Base-by-base conservation (phyloP, 1,284 basidiomycete genomes). In the Fomitopsis pinicola region DNA sequence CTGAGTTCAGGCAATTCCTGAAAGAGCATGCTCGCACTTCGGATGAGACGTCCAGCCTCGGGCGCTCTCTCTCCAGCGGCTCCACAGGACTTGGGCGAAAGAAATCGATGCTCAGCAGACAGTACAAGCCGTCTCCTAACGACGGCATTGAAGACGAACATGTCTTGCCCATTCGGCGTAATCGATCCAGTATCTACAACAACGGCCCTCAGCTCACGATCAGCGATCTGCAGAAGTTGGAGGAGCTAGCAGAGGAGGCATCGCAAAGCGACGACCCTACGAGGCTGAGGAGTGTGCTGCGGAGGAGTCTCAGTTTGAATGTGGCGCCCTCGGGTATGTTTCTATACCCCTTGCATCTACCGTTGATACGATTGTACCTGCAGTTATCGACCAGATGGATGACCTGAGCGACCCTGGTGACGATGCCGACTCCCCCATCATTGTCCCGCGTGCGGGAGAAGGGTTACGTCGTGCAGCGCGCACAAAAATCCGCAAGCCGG, bases 401-500 rank as follows among this genome's bases (percentile, higher is more conserved):
- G 79, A 86, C 68, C 81, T 87, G 66, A 78, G 82, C 14, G 85
- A 88, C 66, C 78, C 86, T 69, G 81, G 78, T 15, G 90, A 94
- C 66, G 92, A 94, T 68, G 89, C 88, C 2, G 95, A 98, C 75
- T 82, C 85, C 28, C 96, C 95, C 30, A 91, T 97, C 68, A 91
- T 97, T 62, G 86, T 95, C 5, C 93, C 92, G 38, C 88, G 89
- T 53, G 94, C 93, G 1, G 92, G 92, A 14, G 90, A 91, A 73
- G 95, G 96, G 68, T 81, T 99, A 14, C 92, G 95, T 35, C 89
- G 97, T 52, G 87, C 94, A 12, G 95, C 94, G 8, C 87, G 96
- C 22, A 99, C 97, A 3, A 96, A 95, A 80, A 97, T 98, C 69
- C 88, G 97, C 59, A 99, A 98, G 77, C 81, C 88, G n/a, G 85